These are phyloP conservation scores for Cinchona pubescens DNA, from an alignment of 257 asterid species.

Conservation along the genomic window DNA sequence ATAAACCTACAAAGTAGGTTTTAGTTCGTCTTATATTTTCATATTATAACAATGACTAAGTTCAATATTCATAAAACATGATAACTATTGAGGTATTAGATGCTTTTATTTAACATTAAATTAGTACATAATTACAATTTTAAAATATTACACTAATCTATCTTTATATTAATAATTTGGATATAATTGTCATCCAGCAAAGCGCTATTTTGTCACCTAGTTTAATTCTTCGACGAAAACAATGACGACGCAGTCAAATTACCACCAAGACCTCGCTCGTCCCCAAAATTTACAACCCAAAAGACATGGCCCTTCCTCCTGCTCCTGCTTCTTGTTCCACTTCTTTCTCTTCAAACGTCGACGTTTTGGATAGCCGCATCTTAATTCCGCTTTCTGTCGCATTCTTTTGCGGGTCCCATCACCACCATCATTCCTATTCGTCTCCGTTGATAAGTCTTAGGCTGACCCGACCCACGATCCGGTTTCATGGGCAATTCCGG, in stretches of 20 bases:
- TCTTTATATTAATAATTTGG: no score
- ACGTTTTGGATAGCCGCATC: conserved; percentile 45
- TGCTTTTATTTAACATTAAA: no score
- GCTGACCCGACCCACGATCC: conserved; percentile 27
- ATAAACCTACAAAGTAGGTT: no score
- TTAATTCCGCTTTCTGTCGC: conserved; percentile 45
- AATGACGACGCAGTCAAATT: conserved; percentile 22
- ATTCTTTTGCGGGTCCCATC: conserved; percentile 37
- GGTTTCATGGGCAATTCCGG: conserved; percentile 25
- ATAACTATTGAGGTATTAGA: no score
- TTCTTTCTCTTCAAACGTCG: conserved; percentile 34
- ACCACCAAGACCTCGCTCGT: conserved; percentile 7
- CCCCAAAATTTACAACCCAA: conserved; percentile 11
- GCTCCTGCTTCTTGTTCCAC: conserved; percentile 24
- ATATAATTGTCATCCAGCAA: no score
- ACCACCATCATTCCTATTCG: conserved; percentile 16
- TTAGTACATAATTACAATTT: no score
- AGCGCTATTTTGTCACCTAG: no score
- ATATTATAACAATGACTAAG: no score
- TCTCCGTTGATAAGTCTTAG: conserved; percentile 16
- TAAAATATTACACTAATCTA: no score
- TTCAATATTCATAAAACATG: no score
- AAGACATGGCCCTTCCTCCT: background rate
- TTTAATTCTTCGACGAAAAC: no score
- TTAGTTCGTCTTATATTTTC: no score